These are phyloP conservation scores for Russula brevipes DNA, from an alignment of 768 basidiomycete genomes.

Conservation along the genomic window DNA sequence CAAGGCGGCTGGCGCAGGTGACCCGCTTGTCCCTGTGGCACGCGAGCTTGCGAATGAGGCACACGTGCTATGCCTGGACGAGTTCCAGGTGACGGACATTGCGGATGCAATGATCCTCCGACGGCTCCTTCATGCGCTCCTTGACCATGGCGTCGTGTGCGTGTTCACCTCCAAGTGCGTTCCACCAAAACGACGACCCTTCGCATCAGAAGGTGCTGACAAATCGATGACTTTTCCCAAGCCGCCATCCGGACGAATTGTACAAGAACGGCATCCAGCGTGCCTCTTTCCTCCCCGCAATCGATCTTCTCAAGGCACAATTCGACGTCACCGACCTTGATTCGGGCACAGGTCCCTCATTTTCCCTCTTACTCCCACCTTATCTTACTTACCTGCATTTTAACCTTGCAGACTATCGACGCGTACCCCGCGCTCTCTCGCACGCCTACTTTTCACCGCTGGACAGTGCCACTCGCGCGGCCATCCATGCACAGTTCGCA, in stretches of 20 bases:
- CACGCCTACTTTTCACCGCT: constrained; percentile 90
- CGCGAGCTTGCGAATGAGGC: constrained; percentile 83
- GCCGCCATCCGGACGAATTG: constrained; percentile 94
- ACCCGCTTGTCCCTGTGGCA: constrained; percentile 85
- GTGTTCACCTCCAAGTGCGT: constrained; percentile 97
- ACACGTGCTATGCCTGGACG: constrained; percentile 89
- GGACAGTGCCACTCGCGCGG: constrained; percentile 53
- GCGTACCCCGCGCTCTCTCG: constrained; percentile 86
- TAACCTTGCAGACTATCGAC: constrained; percentile 73
- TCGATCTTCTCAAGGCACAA: constrained; percentile 82
- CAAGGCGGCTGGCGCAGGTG: constrained; percentile 64
- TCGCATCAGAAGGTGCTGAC: background rate
- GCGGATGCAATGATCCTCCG: constrained; percentile 97
- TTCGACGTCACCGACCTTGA: constrained; percentile 90
- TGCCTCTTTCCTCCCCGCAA: constrained; percentile 89
- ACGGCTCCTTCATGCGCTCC: constrained; percentile 78
- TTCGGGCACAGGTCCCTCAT: constrained; percentile 77
- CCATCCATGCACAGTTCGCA: constrained; percentile 80
- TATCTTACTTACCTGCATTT: background rate
- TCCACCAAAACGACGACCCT: background rate
- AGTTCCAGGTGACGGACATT: constrained; percentile 98
- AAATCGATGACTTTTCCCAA: constrained; percentile 30
- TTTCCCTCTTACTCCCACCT: background rate
- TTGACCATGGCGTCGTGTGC: constrained; percentile 85
- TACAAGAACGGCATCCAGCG: constrained; percentile 99